These are phyloP conservation scores for Tieghemiomyces parasiticus DNA, from an alignment of 192 early-diverging fungal genomes.

Conservation along the genomic window DNA sequence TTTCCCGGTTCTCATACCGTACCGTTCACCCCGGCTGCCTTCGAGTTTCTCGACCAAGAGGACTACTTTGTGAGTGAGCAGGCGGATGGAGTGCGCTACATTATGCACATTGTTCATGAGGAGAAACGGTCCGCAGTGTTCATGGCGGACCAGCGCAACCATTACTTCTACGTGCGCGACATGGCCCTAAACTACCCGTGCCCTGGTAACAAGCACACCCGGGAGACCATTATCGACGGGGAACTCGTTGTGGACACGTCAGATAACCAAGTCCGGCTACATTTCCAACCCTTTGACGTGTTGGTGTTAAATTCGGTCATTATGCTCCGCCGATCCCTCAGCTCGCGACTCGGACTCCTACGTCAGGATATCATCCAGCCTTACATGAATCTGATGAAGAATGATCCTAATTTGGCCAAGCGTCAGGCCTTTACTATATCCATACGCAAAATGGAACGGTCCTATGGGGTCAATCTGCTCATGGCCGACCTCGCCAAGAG, in stretches of 20 bases:
- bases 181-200: neutral
- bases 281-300: conserved; percentile 3
- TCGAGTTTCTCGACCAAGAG: conserved; percentile 30
- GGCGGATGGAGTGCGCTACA: conserved; percentile 38
- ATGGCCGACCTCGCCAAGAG: conserved; percentile 7
- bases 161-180: neutral
- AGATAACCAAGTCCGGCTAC: neutral
- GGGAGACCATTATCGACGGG: conserved; percentile 11
- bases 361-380: neutral
- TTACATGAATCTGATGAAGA: neutral
- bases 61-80: conserved; percentile 44
- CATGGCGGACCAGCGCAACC: neutral
- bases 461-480: conserved; percentile 8
- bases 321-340: conserved; percentile 19
- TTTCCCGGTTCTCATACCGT: conserved; percentile 45
- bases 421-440: neutral
- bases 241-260: neutral
- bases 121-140: neutral
- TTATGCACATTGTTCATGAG: conserved; percentile 21
- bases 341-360: conserved; percentile 13
- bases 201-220: conserved; percentile 16
- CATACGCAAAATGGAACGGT: neutral
- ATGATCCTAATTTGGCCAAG: neutral
- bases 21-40: conserved; percentile 24
- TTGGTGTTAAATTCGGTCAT: conserved; percentile 10